A percentile compares a stretch with the other conserved stretches of the same genome.
These are phyloP conservation scores for Thalassiosira hispida DNA, from an alignment of 352 stramenopile species.

Conservation along the genomic window DNA sequence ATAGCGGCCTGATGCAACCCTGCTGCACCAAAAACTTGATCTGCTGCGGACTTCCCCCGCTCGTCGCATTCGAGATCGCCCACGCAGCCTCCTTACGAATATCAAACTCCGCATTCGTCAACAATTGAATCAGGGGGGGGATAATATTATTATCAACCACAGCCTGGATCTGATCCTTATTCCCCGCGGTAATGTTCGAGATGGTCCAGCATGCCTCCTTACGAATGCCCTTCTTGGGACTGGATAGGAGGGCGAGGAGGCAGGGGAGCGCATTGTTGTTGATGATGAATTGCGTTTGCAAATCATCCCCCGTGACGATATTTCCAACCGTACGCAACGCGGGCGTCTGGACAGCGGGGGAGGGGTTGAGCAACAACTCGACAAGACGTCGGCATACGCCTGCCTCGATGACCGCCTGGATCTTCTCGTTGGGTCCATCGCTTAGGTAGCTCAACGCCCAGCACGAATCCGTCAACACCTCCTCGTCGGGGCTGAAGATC, in stretches of 20 bases:
- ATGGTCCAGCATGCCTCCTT: conserved; percentile 99
- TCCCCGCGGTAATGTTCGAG: conserved; percentile 99
- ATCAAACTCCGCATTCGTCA: conserved; percentile 97
- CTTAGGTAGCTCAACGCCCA: conserved; percentile 98
- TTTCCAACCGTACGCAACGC: conserved; percentile 97
- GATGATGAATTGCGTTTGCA: conserved; percentile 99
- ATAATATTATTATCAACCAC: conserved; percentile 98
- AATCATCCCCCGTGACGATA: conserved; percentile 98
- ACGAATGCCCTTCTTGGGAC: conserved; percentile 97
- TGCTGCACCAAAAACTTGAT: conserved; percentile 96
- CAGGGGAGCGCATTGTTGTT: conserved; percentile 97
- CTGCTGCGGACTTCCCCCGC: conserved; percentile 91
- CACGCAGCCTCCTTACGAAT: conserved; percentile 98
- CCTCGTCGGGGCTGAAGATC: conserved; percentile 97
- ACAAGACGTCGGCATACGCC: conserved; percentile 96
- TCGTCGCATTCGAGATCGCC: conserved; percentile 99
- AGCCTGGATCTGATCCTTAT: conserved; percentile 98
- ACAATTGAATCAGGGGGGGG: conserved; percentile 94
- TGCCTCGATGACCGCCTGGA: conserved; percentile 97
- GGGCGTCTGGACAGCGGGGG: conserved; percentile 94
- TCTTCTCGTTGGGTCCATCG: conserved; percentile 98
- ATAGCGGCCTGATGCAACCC: conserved; percentile 97
- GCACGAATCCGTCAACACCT: conserved; percentile 99
- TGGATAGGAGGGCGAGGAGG: conserved; percentile 92
- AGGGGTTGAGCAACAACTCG: conserved; percentile 94